A percentile compares a stretch with the other conserved stretches of the same genome.
These are phyloP conservation scores for Daldinia vernicosa DNA, from an alignment of 495 filamentous ascomycete species.

Conservation along the genomic window DNA sequence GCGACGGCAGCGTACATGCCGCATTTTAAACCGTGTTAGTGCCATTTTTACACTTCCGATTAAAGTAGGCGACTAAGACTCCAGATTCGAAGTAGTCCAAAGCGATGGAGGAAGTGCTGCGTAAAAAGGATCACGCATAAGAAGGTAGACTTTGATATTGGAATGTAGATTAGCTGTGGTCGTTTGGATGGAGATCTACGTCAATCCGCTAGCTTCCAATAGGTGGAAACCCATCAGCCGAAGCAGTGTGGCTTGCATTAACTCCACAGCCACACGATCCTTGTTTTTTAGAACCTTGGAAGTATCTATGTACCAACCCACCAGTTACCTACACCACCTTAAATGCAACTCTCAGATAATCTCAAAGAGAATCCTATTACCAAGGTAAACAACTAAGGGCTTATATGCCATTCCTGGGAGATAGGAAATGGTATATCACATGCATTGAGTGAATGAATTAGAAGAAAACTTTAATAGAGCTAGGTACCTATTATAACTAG, in stretches of 20 bases:
- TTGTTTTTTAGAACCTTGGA: neutral
- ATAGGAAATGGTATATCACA: too few species aligned
- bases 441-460: too few species aligned
- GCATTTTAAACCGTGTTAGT: neutral
- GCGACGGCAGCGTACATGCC: conserved; percentile 29
- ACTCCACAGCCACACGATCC: conserved; percentile 17
- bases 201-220: too few species aligned
- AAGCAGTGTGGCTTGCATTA: conserved; percentile 32
- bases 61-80: neutral
- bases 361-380: too few species aligned
- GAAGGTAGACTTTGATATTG: conserved; percentile 13
- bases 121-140: conserved; percentile 12
- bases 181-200: conserved; percentile 27
- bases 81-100: neutral
- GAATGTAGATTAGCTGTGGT: conserved; percentile 34
- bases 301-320: neutral
- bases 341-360: too few species aligned
- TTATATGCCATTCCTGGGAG: too few species aligned
- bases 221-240: conserved; percentile 17
- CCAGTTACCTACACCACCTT: too few species aligned
- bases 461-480: too few species aligned
- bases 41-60: conserved; percentile 5
- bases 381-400: too few species aligned
- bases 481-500: too few species aligned
- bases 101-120: conserved; percentile 9